phyloP scores from a whole-genome alignment of 352 stramenopile species.

The Globisporangium okanoganense region DNA sequence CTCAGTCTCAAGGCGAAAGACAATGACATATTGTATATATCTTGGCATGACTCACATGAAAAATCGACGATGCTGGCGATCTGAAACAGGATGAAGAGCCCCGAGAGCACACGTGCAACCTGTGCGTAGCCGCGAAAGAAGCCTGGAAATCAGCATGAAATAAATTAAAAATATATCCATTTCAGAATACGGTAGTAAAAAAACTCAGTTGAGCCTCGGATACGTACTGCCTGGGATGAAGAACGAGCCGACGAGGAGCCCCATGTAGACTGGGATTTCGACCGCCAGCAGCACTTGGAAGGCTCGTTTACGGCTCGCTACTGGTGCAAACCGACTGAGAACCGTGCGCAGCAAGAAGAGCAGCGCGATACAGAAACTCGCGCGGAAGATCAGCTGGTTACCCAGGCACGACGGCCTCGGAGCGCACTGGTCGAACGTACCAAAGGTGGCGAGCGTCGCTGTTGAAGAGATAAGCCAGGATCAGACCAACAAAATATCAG shows the following conservation, averaged over 20 bases:
- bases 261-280: slow-evolving; percentile 46
- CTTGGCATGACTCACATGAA: slow-evolving; percentile 42
- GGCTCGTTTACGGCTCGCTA: slow-evolving; percentile 18
- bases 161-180: background rate
- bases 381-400: slow-evolving; percentile 71
- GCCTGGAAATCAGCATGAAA: slow-evolving; percentile 22
- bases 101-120: slow-evolving; percentile 49
- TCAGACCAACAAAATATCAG: no score
- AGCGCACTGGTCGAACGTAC: slow-evolving; percentile 58
- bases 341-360: slow-evolving; percentile 54
- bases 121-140: slow-evolving; percentile 69
- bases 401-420: slow-evolving; percentile 46
- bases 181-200: no score
- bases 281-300: slow-evolving; percentile 30
- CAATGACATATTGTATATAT: background rate
- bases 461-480: no score
- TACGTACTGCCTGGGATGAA: slow-evolving; percentile 63
- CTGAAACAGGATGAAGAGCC: slow-evolving; percentile 77
- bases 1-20: background rate
- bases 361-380: slow-evolving; percentile 55
- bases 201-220: background rate
- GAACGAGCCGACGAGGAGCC: slow-evolving; percentile 61
- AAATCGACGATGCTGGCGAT: slow-evolving; percentile 76
- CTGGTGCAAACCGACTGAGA: slow-evolving; percentile 37
- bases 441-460: slow-evolving; percentile 40